Evolutionary conservation across 192 early-diverging fungal species (phyloP), one percentile per base, ranked within the genome.

Genomic region (Coemansia sp.): DNA sequence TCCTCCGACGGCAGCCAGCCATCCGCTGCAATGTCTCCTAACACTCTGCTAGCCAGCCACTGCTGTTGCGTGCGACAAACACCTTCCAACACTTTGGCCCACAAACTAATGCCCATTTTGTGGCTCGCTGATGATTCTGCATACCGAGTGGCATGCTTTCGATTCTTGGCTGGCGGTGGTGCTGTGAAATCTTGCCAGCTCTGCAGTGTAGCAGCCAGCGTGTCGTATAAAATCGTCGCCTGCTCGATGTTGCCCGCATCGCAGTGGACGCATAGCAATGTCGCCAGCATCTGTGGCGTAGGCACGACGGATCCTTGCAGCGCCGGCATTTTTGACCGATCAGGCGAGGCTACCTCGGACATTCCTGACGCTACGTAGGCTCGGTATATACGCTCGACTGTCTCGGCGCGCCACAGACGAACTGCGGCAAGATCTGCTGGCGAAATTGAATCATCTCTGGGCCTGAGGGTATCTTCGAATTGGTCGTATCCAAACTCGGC

Each of bases 341-440:
- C 81, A 1, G 81, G 81, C 8, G 81, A 60, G 10, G 77, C 65
- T 10, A 84, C 65, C 47, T 84, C 76, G 24, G 54, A 43, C 18
- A 84, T 78, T 3, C 81, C 81, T 3, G 74, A 41, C 0, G 81
- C 73, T 11, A 84, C 59, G 52, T 66, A 79, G 6, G 68, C 67
- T 12, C 74, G 73, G 38, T 84, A 84, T 18, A 84, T 68, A 65
- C 77, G 72, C 66, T 84, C 81, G 1, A 65, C 70, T 15, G 77
- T 74, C 10, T 68, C 67, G 3, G 71, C 70, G n/a, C 81, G 73
- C 81, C 81, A 84, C 16, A 12, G 18, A 18, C 27, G 38, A 11
- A 57, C n/a, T 3, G 47, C 52, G 5, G 59, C 54, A 9, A 46
- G 41, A 46, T 65, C 61, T 12, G 16, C 63, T 3, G 38, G 55